Evolutionary conservation across 306 rosid species (phyloP), one percentile per base, ranked within the genome.

Genomic region (Lagenaria siceraria): DNA sequence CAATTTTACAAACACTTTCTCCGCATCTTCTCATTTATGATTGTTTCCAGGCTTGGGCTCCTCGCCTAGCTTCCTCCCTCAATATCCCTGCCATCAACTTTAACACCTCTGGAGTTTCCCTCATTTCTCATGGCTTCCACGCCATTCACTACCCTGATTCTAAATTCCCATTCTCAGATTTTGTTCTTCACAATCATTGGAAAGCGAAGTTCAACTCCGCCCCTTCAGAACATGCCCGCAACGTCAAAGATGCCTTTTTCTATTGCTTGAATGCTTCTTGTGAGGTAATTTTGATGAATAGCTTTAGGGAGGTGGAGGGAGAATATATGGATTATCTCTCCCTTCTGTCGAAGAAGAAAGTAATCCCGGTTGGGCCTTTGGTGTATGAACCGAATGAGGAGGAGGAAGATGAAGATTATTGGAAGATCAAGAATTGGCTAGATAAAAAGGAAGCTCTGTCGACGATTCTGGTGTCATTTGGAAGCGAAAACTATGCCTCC

Each of bases 41-140:
- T 60, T 76, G 46, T 64, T 46, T 84, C 53, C 85, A 79, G 15
- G 71, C 81, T 1, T 81, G 85, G 85, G 88, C 85, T 5, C 85
- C 81, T 4, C 31, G 35, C 0, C 3, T 73, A 1, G 85, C 88
- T 18, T 77, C 63, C 13, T 73, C 62, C 2, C 77, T 36, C 15
- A 74, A 80, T 13, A 80, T 82, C 12, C 82, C 82, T 5, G 51
- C 82, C 3, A 66, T 85, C 62, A 24, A 49, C 21, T 82, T 77
- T 62, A 24, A 63, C 24, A 49, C 71, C 14, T 9, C 56, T 6
- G 36, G 69, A 4, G 78, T 71, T 7, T 51, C 54, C 31, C 19
- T 59, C 48, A 4, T 53, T 6, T 76, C 83, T 35, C 56, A 36
- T 13, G 5, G 0, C 3, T 18, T 59, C 4, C 83, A 77, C 46